Percentiles rank a stretch among this genome's conserved stretches.
phyloP scores from a whole-genome alignment of 768 basidiomycete species.

The Naganishia vaughanmartiniae region DNA sequence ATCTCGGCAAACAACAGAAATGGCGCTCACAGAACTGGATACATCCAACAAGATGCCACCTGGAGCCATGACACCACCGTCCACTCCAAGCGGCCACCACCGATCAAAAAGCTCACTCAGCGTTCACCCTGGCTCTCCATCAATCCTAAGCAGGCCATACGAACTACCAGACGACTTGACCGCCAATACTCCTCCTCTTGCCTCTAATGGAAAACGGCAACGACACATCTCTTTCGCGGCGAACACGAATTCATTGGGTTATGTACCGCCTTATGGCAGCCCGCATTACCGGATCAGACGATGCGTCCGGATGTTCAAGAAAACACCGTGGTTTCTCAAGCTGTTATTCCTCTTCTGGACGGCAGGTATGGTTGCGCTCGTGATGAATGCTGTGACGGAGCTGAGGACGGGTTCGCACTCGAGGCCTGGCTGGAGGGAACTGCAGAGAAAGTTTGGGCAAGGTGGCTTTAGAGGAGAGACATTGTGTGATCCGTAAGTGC shows the following conservation, averaged over 20 bases:
- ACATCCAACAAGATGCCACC: neutral
- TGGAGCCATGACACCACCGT: neutral
- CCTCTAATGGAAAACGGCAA: no score
- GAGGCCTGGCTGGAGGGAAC: neutral
- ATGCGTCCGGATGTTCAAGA: neutral
- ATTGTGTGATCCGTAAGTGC: conserved; percentile 25
- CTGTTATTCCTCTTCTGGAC: neutral
- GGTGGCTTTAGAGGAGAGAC: neutral
- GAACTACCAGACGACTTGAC: neutral
- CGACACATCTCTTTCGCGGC: neutral
- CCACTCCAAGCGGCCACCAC: neutral
- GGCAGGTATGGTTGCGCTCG: neutral
- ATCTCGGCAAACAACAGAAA: no score
- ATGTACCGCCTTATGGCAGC: neutral
- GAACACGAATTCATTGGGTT: neutral
- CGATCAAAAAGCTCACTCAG: neutral
- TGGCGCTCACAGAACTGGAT: no score
- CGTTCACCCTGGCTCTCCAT: neutral
- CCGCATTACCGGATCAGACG: neutral
- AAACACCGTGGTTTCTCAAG: neutral
- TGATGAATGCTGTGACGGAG: neutral
- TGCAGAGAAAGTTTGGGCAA: neutral
- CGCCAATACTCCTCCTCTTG: no score
- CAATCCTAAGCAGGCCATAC: neutral
- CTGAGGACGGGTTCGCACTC: neutral